Percentiles rank a stretch among this genome's conserved stretches.
Evolutionary conservation across 768 basidiomycete species (phyloP).

Genomic region (Heimioporus sp.): DNA sequence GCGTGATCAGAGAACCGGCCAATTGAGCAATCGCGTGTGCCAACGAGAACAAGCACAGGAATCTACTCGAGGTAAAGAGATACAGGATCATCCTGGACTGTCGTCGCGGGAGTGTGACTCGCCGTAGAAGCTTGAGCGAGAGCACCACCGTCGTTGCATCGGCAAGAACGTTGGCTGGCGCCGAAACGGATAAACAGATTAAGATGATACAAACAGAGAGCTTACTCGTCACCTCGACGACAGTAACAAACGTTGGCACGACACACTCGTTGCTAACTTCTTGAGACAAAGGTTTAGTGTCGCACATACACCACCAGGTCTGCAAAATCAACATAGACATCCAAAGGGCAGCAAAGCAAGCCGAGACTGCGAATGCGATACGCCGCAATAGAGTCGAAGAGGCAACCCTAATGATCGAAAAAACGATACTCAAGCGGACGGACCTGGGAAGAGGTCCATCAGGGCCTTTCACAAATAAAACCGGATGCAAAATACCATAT

Average conservation of each 20-base stretch:
- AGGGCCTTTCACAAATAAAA: no score
- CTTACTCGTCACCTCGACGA: slow-evolving; percentile 8
- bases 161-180: slow-evolving; percentile 3
- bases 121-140: slow-evolving; percentile 16
- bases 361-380: neutral
- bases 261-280: neutral
- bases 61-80: slow-evolving; percentile 10
- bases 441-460: slow-evolving; percentile 3
- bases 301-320: slow-evolving; percentile 5
- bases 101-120: slow-evolving; percentile 10
- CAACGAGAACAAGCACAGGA: slow-evolving; percentile 5
- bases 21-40: neutral
- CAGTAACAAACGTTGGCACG: neutral
- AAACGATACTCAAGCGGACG: slow-evolving; percentile 17
- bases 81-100: slow-evolving; percentile 17
- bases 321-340: neutral
- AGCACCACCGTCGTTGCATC: neutral
- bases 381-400: neutral
- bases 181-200: neutral
- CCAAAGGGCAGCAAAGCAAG: slow-evolving; percentile 7
- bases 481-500: slow-evolving; percentile 7
- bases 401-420: slow-evolving; percentile 11
- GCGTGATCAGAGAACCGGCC: neutral
- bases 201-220: neutral
- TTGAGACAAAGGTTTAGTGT: neutral